phyloP scores from a whole-genome alignment of 2,329 filamentous ascomycete species.

The Penicillium sp. region DNA sequence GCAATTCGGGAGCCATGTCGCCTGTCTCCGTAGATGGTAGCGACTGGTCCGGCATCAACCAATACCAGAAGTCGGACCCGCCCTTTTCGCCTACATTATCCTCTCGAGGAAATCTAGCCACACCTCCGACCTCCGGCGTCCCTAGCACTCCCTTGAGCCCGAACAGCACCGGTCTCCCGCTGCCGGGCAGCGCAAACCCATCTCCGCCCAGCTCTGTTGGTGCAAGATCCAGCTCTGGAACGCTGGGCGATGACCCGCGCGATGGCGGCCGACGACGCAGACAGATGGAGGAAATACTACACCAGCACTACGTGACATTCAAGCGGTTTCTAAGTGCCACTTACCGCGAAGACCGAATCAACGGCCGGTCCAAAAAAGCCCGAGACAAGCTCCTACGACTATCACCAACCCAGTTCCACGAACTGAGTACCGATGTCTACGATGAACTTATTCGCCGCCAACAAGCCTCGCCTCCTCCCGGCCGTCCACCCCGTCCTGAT shows the following conservation, averaged over 20 bases:
- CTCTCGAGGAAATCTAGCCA: conserved; percentile 55
- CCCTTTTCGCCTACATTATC: conserved; percentile 51
- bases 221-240: conserved; percentile 72
- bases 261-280: conserved; percentile 56
- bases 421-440: conserved; percentile 95
- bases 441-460: conserved; percentile 91
- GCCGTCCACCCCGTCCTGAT: conserved; percentile 45
- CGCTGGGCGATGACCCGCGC: conserved; percentile 62
- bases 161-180: conserved; percentile 46
- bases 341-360: conserved; percentile 71
- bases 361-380: conserved; percentile 79
- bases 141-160: conserved; percentile 59
- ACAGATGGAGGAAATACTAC: conserved; percentile 67
- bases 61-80: conserved; percentile 57
- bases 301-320: conserved; percentile 79
- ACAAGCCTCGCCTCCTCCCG: conserved; percentile 55
- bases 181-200: conserved; percentile 51
- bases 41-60: conserved; percentile 74
- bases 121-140: conserved; percentile 66
- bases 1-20: conserved; percentile 73
- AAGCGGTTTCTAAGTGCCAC: conserved; percentile 71
- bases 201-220: conserved; percentile 89
- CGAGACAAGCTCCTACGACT: conserved; percentile 91
- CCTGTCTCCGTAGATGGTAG: conserved; percentile 78
- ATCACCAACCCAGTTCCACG: conserved; percentile 90